Evolutionary conservation across 805 yeast genomes (phyloP).

Genomic region (Sugiyamaella marilandica): DNA sequence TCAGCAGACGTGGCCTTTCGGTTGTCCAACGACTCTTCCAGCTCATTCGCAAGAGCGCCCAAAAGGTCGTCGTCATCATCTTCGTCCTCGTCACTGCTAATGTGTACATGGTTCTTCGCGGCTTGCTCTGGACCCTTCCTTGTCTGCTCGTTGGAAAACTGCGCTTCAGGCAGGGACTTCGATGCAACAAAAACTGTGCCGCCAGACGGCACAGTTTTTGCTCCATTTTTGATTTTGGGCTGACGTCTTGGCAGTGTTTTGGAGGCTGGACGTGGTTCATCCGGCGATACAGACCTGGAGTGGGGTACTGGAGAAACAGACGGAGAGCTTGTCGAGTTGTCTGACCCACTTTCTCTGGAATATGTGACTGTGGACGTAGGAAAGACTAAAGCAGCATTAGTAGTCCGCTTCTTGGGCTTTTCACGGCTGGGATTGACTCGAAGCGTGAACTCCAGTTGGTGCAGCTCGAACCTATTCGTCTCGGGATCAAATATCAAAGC

Average conservation of each 20-base stretch:
- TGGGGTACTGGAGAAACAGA: conserved; percentile 8
- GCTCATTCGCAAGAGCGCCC: conserved; percentile 30
- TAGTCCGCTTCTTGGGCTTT: conserved; percentile 10
- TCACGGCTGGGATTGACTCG: conserved; percentile 22
- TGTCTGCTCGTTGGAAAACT: background rate
- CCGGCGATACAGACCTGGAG: conserved; percentile 9
- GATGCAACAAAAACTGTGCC: conserved; percentile 6
- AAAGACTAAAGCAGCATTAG: background rate
- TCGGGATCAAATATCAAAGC: conserved; percentile 77
- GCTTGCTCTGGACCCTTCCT: background rate
- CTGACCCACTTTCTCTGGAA: conserved; percentile 2
- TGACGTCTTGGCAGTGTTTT: background rate
- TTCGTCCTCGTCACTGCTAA: conserved; percentile 17
- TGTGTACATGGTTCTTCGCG: background rate
- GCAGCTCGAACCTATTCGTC: conserved; percentile 22
- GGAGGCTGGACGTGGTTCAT: background rate
- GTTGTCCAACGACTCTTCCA: conserved; percentile 25
- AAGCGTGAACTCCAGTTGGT: conserved; percentile 21
- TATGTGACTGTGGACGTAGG: background rate
- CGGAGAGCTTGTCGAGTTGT: background rate
- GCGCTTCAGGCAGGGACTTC: conserved; percentile 10
- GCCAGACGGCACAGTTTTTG: background rate
- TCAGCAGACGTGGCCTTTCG: background rate
- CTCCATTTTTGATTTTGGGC: background rate
- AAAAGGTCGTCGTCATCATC: conserved; percentile 30